Base-by-base conservation (phyloP, 2,329 filamentous ascomycete species). In the Coniochaeta sp. region DNA sequence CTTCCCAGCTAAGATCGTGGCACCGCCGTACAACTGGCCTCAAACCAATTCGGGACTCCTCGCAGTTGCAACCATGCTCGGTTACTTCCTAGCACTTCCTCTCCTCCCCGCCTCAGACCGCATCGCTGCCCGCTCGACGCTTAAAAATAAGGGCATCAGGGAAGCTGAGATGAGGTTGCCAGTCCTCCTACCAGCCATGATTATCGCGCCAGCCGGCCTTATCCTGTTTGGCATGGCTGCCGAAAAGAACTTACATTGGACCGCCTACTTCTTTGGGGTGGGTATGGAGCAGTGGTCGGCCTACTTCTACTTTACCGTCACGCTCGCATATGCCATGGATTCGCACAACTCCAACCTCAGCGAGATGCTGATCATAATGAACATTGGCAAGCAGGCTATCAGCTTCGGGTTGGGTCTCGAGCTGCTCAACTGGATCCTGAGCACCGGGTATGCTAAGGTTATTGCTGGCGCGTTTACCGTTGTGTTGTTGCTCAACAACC, bases 281-380 rank as follows among this genome's bases (percentile, higher is more conserved):
- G 75, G 70, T 7, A 75, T 81, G 72, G 69, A 70, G 17, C 75
- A 77, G 40, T 81, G 76, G 66, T 72, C 72, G 42, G 72, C 74
- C 4, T 82, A 80, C 65, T 81, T 81, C 65, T 82, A 75, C 65
- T 81, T 81, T 67, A 77, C 75, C 10, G 82, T 84, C 65, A 81
- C 80, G 6, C 73, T 85, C 4, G 82, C 82, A 0, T 85, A 85
- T 62, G 80, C 81, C 0, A 79, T 85, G 24, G 82, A 85, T 64
- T 79, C 76, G 30, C 82, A 84, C 66, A 79, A 78, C 19, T 74
- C 77, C 17, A 81, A 84, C 60, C 80, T 81, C 4, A 79, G 77
- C 3, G 81, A 84, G 69, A 84, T 84, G 81, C 74, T 85, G 10
- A 84, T 81, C 60, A 78, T 78, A 0, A 81, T 81, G 74, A 81